A percentile compares a stretch with the other conserved stretches of the same genome.
Conservation (phyloP, 2,329 filamentous ascomycete genomes). For the Dothistroma pini region DNA sequence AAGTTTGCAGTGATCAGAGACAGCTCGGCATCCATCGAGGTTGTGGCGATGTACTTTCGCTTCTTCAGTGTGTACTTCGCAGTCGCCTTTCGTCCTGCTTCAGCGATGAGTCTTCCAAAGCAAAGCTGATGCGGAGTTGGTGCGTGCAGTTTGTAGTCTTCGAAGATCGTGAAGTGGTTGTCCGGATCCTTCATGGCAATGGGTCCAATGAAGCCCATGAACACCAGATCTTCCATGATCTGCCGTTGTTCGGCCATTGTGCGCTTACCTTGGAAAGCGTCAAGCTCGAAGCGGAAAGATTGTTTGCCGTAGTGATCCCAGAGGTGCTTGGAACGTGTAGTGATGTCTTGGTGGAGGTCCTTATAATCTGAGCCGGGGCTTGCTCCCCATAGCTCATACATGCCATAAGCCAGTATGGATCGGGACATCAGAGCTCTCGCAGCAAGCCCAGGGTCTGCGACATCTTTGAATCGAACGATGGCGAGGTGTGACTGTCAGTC, state of each 20-base stretch:
- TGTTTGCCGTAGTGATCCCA: constrained; percentile 63
- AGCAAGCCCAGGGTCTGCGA: constrained; percentile 35
- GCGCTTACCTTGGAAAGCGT: constrained; percentile 75
- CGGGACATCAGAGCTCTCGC: constrained; percentile 67
- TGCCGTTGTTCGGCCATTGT: constrained; percentile 59
- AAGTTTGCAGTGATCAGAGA: constrained; percentile 90
- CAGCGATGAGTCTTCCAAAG: constrained; percentile 68
- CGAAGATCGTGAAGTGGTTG: constrained; percentile 73
- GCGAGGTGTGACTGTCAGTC: constrained; percentile 74
- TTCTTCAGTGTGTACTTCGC: constrained; percentile 87
- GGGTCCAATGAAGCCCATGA: constrained; percentile 71
- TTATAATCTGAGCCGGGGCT: constrained; percentile 58
- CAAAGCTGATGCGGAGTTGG: constrained; percentile 59
- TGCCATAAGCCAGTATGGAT: constrained; percentile 75
- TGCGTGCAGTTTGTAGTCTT: constrained; percentile 65
- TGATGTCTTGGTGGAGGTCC: constrained; percentile 64
- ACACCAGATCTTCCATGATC: constrained; percentile 78
- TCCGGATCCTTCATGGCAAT: constrained; percentile 74
- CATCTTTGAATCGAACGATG: constrained; percentile 58
- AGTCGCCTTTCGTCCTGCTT: constrained; percentile 64
- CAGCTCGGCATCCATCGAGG: constrained; percentile 94
- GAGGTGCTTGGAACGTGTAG: constrained; percentile 53
- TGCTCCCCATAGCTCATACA: constrained; percentile 85
- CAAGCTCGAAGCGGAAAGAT: constrained; percentile 81
- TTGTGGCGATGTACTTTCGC: constrained; percentile 87